These are phyloP conservation scores for Echium plantagineum DNA, from an alignment of 257 asterid genomes.

Conservation along the genomic window DNA sequence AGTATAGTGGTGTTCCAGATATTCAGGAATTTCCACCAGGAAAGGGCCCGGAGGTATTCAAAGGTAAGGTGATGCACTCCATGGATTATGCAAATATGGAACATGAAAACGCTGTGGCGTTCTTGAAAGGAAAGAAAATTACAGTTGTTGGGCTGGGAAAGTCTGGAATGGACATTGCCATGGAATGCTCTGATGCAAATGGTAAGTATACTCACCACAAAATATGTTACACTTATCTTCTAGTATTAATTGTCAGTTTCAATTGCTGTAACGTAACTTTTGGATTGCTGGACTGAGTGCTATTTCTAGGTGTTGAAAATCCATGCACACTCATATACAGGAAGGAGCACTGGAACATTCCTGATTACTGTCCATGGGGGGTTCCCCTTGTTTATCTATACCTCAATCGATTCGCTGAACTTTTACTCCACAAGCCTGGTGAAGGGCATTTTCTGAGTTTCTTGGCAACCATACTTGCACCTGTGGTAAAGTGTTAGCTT, in stretches of 20 bases:
- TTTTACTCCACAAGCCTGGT: conserved; percentile 33
- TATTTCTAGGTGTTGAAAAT: conserved; percentile 23
- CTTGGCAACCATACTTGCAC: conserved; percentile 32
- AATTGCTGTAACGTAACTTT: too few relatives aligned
- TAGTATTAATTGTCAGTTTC: too few relatives aligned
- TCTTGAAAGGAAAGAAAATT: conserved; percentile 21
- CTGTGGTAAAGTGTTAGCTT: conserved; percentile 24
- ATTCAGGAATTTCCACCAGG: conserved; percentile 31
- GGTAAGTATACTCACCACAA: conserved; percentile 7
- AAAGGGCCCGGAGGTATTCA: conserved; percentile 30
- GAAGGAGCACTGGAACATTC: conserved; percentile 35
- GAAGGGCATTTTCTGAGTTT: conserved; percentile 28
- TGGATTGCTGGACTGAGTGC: too few relatives aligned
- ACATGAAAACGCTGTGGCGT: conserved; percentile 14
- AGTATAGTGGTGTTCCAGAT: conserved; percentile 28
- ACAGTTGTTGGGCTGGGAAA: conserved; percentile 39
- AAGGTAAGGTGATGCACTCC: conserved; percentile 35
- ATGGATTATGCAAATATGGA: conserved; percentile 40
- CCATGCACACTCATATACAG: conserved; percentile 38
- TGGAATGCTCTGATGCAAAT: conserved; percentile 30
- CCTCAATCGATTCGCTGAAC: conserved; percentile 33
- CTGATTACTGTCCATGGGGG: conserved; percentile 38
- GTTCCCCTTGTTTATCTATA: conserved; percentile 23
- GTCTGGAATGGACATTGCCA: conserved; percentile 41
- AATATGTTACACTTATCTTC: not conserved